Base-by-base conservation (phyloP, 2,329 filamentous ascomycete genomes). In the Botrytis aclada region DNA sequence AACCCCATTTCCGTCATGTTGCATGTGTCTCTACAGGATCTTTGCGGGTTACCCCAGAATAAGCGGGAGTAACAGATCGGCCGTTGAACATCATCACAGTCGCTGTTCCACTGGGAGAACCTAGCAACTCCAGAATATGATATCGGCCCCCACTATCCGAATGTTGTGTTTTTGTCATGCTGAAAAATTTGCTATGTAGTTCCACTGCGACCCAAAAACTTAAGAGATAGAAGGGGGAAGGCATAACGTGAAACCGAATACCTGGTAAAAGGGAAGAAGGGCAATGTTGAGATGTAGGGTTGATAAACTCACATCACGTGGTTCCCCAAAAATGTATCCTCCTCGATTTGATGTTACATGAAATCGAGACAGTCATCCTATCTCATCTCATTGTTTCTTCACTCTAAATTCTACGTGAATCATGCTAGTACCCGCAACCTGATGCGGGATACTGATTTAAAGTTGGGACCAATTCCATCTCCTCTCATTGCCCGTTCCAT, bases 61-160 rank as follows among this genome's bases (percentile, higher is more conserved):
- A 69, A 69, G 41, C 70, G 70, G 70, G 32, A 72, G 70, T 69
- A 69, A 72, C 70, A 32, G 41, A 34, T 69, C 37, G 65, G 37
- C 58, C 69, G 69, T 71, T 47, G 60, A 61, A 69, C 41, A 39
- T 51, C 43, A 34, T 69, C 51, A 69, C 25, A 72, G 56, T 69
- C 39, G 32, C 63, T 69, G 63, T 72, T 72, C 39, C 54, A 72
- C 54, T 69, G 32, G 32, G 43, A 39, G 47, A 45, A 41, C 22
- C 37, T 61, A 69, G 54, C 51, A 61, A 72, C 70, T 22, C 56
- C 70, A 72, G 4, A 61, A 61, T 58, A 51, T 72, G 39, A 60
- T 60, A 61, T 56, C 43, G 32, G 51, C 54, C 63, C 58, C 63
- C 70, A 72, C 34, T 47, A 69, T 69, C 62, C 51, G 63, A 61